Percentiles rank a stretch among this genome's conserved stretches.
Evolutionary conservation across 2,329 filamentous ascomycete genomes (phyloP).

Genomic region (Beauveria medogensis): DNA sequence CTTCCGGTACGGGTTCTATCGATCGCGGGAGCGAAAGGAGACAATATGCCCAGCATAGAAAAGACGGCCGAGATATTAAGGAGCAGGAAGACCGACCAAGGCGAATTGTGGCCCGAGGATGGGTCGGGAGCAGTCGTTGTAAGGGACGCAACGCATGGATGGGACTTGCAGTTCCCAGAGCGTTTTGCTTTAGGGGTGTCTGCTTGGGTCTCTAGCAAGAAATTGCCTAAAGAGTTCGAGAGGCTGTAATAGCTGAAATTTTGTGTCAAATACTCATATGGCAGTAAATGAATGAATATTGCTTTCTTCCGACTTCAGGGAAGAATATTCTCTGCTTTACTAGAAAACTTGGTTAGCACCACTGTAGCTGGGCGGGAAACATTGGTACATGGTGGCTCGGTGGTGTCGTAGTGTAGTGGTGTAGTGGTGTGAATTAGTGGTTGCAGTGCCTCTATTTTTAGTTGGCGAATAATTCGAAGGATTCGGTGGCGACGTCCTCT

Average conservation of each 20-base stretch:
- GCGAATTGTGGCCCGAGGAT: neutral
- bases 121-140: slow-evolving; percentile 17
- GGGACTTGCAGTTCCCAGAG: slow-evolving; percentile 32
- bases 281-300: no score
- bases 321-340: no score
- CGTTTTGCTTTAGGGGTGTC: slow-evolving; percentile 29
- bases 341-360: no score
- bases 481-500: no score
- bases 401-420: no score
- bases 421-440: no score
- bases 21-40: slow-evolving; percentile 24
- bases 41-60: slow-evolving; percentile 24
- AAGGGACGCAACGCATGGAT: slow-evolving; percentile 29
- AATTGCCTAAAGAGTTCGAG: slow-evolving; percentile 22
- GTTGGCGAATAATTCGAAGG: no score
- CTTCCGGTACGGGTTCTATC: neutral
- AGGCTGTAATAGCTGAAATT: neutral
- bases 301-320: no score
- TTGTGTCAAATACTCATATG: no score
- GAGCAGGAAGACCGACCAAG: neutral
- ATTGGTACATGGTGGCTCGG: no score
- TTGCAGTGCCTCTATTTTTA: no score
- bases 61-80: slow-evolving; percentile 22
- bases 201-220: slow-evolving; percentile 25
- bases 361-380: no score